Evolutionary conservation across 2,329 filamentous ascomycete genomes (phyloP).

Genomic region (Penicillium capsulatum): DNA sequence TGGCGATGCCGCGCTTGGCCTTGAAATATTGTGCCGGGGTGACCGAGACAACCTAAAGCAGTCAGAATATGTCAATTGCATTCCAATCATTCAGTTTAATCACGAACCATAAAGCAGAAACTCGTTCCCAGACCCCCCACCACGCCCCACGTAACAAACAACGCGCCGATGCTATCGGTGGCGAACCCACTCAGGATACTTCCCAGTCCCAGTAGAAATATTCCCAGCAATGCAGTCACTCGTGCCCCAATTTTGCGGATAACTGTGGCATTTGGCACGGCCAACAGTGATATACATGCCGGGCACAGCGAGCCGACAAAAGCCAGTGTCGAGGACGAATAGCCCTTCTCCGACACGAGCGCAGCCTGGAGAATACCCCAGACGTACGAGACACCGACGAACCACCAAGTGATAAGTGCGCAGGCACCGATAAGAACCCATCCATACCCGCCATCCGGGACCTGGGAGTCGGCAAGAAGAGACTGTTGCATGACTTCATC

Average conservation of each 20-base stretch:
- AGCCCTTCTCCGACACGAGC: conserved; percentile 48
- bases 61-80: not conserved
- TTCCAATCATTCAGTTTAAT: not conserved
- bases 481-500: conserved; percentile 44
- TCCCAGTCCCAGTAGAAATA: conserved; percentile 49
- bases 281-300: conserved; percentile 50
- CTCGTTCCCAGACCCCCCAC: conserved; percentile 46
- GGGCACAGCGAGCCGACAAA: conserved; percentile 56
- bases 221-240: conserved; percentile 46
- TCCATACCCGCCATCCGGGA: conserved; percentile 29
- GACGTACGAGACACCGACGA: conserved; percentile 53
- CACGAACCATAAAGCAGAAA: conserved; percentile 40
- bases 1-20: conserved; percentile 52
- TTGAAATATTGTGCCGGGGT: conserved; percentile 55
- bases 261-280: conserved; percentile 51
- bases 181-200: conserved; percentile 49
- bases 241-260: conserved; percentile 50
- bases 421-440: conserved; percentile 49
- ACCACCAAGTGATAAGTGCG: conserved; percentile 54
- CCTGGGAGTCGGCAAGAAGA: conserved; percentile 43
- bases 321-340: conserved; percentile 51
- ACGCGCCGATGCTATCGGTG: conserved; percentile 42
- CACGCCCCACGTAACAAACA: conserved; percentile 50
- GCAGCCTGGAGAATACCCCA: conserved; percentile 61
- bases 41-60: conserved; percentile 44